A percentile compares a stretch with the other conserved stretches of the same genome.
Evolutionary conservation across 2,329 filamentous ascomycete species (phyloP).

Genomic region (Fusarium setosum): DNA sequence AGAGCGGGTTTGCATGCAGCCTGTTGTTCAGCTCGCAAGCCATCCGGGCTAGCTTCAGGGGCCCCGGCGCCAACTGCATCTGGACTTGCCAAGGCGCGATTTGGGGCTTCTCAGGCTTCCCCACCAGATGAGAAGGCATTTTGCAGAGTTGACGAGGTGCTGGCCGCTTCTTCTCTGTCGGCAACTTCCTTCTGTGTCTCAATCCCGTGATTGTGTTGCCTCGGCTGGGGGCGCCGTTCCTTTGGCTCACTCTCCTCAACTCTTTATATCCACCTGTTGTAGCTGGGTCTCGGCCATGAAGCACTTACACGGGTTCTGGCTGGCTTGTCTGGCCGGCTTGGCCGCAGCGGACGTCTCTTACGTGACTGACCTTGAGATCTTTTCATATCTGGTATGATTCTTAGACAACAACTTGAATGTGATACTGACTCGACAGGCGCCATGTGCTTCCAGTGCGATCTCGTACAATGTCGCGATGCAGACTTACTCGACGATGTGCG

Average conservation of each 20-base stretch:
- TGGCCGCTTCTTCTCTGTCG: slow-evolving; percentile 8
- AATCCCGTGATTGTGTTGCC: slow-evolving; percentile 1
- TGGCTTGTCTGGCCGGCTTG: slow-evolving; percentile 13
- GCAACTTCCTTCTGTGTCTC: slow-evolving; percentile 15
- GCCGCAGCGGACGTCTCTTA: slow-evolving; percentile 49
- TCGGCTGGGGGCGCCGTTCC: slow-evolving; percentile 9
- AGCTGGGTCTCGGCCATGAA: slow-evolving; percentile 21
- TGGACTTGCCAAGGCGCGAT: slow-evolving; percentile 29
- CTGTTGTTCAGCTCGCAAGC: slow-evolving; percentile 31
- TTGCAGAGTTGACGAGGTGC: slow-evolving; percentile 10
- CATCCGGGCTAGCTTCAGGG: slow-evolving; percentile 42
- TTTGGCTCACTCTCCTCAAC: slow-evolving; percentile 2
- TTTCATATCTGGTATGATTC: slow-evolving; percentile 52
- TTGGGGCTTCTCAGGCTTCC: slow-evolving; percentile 18
- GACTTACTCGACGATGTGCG: slow-evolving; percentile 55
- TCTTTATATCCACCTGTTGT: not conserved
- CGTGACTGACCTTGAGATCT: slow-evolving; percentile 58
- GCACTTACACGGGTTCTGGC: slow-evolving; percentile 33
- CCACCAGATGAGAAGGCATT: slow-evolving; percentile 25
- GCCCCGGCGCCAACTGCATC: slow-evolving; percentile 30
- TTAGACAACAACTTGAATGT: not conserved
- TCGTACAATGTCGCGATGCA: slow-evolving; percentile 56
- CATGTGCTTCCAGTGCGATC: slow-evolving; percentile 60
- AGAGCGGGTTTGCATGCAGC: slow-evolving; percentile 15
- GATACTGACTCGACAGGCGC: slow-evolving; percentile 52